phyloP scores from a whole-genome alignment of 2,329 filamentous ascomycete species.

The Phialophora chinensis region DNA sequence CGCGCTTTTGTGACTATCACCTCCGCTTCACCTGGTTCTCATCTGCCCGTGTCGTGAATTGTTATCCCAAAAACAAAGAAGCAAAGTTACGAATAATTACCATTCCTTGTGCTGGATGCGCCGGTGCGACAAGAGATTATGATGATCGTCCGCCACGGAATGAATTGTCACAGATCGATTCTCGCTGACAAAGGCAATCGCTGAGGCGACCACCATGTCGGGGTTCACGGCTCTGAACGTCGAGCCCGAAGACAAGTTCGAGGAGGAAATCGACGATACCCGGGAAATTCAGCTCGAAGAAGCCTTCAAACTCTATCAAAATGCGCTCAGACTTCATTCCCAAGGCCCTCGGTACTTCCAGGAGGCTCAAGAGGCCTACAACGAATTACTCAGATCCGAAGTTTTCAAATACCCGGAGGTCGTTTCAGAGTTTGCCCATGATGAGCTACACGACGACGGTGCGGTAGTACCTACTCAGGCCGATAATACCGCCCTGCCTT shows the following conservation, averaged over 20 bases:
- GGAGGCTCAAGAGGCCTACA: slow-evolving; percentile 81
- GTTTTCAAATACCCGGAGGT: slow-evolving; percentile 93
- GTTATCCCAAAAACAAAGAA: not conserved
- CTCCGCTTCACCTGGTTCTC: not conserved
- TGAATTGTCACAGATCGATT: not conserved
- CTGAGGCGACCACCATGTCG: slow-evolving; percentile 32
- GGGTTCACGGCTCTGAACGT: slow-evolving; percentile 65
- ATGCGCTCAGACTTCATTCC: slow-evolving; percentile 86
- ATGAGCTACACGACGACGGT: slow-evolving; percentile 53
- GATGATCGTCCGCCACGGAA: not conserved
- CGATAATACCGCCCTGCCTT: slow-evolving; percentile 41
- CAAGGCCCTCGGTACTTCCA: slow-evolving; percentile 78
- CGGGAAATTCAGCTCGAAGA: slow-evolving; percentile 98
- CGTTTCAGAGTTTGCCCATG: slow-evolving; percentile 79
- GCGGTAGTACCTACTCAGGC: slow-evolving; percentile 23
- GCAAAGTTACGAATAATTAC: not conserved
- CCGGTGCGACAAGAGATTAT: not conserved
- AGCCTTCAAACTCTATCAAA: slow-evolving; percentile 91
- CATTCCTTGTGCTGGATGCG: not conserved
- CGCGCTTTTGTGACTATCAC: not conserved
- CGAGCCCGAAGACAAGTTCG: slow-evolving; percentile 86
- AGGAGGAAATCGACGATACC: slow-evolving; percentile 92
- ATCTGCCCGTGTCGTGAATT: not conserved
- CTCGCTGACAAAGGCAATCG: not conserved
- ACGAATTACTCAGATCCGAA: slow-evolving; percentile 83